A percentile compares a stretch with the other conserved stretches of the same genome.
phyloP scores from a whole-genome alignment of 345 rosid genomes.

The Euphorbia lathyris region DNA sequence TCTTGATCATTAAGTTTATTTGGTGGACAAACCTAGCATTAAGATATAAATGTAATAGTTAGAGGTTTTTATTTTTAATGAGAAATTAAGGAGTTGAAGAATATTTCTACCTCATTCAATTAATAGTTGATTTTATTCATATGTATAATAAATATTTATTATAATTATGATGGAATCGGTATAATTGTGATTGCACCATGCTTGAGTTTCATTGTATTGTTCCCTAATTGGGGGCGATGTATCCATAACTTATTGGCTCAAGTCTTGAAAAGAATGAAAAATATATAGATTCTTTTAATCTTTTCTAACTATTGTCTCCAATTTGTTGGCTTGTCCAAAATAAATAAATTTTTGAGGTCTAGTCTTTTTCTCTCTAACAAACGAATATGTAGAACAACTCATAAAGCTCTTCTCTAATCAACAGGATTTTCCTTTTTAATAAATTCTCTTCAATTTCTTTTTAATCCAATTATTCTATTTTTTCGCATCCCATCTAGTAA shows the following conservation, averaged over 20 bases:
- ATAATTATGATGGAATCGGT: background rate
- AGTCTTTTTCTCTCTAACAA: constrained; percentile 2
- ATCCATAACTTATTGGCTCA: background rate
- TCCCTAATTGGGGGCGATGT: background rate
- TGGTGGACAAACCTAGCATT: no score
- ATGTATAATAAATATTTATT: background rate
- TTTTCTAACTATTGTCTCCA: background rate
- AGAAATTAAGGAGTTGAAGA: no score
- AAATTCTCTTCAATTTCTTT: no score
- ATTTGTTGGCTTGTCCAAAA: background rate
- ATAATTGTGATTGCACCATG: background rate
- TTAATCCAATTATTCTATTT: no score
- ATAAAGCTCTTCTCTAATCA: no score
- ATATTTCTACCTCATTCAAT: no score
- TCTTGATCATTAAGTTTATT: no score
- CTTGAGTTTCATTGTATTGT: background rate
- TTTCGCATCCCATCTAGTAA: no score
- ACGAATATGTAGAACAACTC: background rate
- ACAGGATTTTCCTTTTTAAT: no score
- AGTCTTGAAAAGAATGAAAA: background rate
- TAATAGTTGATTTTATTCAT: no score
- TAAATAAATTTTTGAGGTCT: background rate
- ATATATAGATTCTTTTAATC: background rate
- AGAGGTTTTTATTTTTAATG: no score
- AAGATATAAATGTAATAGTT: no score